Evolutionary conservation across 768 basidiomycete species (phyloP).

Genomic region (Strobilomyces dryophilus): DNA sequence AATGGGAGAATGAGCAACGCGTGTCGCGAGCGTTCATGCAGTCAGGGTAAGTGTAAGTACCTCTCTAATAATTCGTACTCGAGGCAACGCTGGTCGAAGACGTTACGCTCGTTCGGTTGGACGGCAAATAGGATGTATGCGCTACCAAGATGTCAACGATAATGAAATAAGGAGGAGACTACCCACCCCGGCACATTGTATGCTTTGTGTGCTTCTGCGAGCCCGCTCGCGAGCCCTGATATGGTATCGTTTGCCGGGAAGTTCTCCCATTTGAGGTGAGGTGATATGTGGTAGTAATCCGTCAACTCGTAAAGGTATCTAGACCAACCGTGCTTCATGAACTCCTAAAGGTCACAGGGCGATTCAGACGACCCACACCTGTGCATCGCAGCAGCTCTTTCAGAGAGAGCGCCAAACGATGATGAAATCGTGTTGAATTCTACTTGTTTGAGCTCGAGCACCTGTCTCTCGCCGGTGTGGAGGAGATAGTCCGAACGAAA

Average conservation of each 20-base stretch:
- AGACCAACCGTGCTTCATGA: not conserved
- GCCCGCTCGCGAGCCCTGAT: conserved; percentile 63
- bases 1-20: not conserved
- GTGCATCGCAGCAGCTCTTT: conserved; percentile 67
- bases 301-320: conserved; percentile 71
- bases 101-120: conserved; percentile 83
- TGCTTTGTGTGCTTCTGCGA: conserved; percentile 75
- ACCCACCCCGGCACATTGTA: conserved; percentile 56
- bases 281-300: conserved; percentile 58
- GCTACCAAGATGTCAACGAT: conserved; percentile 21
- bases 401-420: conserved; percentile 81
- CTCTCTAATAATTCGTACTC: conserved; percentile 82
- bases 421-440: conserved; percentile 97
- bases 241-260: conserved; percentile 75
- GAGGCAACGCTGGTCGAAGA: conserved; percentile 88
- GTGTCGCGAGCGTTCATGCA: not conserved
- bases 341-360: too few species aligned
- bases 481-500: conserved; percentile 95
- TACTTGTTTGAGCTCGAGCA: conserved; percentile 75
- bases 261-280: conserved; percentile 47
- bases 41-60: conserved; percentile 37
- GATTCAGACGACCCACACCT: conserved; percentile 50
- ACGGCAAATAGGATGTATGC: conserved; percentile 82
- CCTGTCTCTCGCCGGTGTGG: conserved; percentile 44
- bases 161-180: not conserved